These are phyloP conservation scores for Westerdykella ornata DNA, from an alignment of 2,329 filamentous ascomycete species.

Conservation along the genomic window DNA sequence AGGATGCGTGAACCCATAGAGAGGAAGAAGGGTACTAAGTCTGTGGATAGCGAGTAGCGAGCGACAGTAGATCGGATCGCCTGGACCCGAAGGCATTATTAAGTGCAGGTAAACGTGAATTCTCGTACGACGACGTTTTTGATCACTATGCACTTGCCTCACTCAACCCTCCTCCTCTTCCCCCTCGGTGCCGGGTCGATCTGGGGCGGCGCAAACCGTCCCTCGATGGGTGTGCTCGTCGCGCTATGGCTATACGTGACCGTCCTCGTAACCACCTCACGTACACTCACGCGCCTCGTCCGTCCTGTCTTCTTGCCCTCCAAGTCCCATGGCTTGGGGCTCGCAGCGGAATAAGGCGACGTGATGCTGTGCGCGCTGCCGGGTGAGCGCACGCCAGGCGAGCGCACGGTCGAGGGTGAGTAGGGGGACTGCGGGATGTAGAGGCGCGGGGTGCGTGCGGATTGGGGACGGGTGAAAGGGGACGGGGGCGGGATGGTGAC, in stretches of 20 bases:
- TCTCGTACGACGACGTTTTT: background rate
- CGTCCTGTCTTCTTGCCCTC: constrained; percentile 56
- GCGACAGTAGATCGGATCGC: background rate
- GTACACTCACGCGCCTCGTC: constrained; percentile 59
- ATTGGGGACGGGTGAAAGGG: constrained; percentile 58
- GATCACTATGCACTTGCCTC: constrained; percentile 8
- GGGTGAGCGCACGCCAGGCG: constrained; percentile 63
- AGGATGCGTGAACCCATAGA: background rate
- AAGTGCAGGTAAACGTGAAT: background rate
- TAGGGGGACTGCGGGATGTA: constrained; percentile 73
- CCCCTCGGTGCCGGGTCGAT: constrained; percentile 88
- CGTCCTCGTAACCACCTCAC: constrained; percentile 89
- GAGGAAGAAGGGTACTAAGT: background rate
- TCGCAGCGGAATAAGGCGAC: constrained; percentile 70
- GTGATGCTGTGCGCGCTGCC: constrained; percentile 54
- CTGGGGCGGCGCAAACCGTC: constrained; percentile 39
- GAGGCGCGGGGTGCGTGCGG: constrained; percentile 55
- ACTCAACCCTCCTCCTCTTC: constrained; percentile 74
- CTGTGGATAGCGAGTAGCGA: background rate
- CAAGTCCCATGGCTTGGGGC: constrained; percentile 72
- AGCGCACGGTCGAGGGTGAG: constrained; percentile 55
- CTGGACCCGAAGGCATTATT: background rate
- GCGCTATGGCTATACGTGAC: constrained; percentile 88
- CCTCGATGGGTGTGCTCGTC: constrained; percentile 40
- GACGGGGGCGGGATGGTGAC: constrained; percentile 55